These are phyloP conservation scores for Trichoderma simmonsii DNA, from an alignment of 2,329 filamentous ascomycete species.

Conservation along the genomic window DNA sequence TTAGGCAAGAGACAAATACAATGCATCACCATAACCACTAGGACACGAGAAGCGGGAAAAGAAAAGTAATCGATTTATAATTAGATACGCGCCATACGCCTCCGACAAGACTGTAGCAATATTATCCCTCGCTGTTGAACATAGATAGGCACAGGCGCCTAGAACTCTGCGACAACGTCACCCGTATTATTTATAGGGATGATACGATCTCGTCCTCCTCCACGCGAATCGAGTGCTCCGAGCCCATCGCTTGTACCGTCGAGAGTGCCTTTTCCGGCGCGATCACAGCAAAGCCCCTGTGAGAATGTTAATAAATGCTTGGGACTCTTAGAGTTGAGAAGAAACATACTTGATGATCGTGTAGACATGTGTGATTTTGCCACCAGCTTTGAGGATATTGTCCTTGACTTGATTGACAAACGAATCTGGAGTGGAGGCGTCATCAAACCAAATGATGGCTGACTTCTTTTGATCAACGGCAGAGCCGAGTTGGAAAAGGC, in stretches of 20 bases:
- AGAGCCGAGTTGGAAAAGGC: conserved; percentile 56
- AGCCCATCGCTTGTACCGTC: conserved; percentile 60
- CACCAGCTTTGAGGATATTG: conserved; percentile 66
- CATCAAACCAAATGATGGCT: conserved; percentile 75
- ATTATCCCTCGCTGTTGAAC: background rate
- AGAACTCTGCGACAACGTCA: background rate
- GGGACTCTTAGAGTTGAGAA: background rate
- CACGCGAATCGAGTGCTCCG: conserved; percentile 48
- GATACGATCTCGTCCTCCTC: conserved; percentile 74
- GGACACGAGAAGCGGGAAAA: background rate
- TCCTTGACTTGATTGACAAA: conserved; percentile 70
- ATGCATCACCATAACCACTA: background rate
- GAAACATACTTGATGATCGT: conserved; percentile 57
- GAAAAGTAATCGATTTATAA: background rate
- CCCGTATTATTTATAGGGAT: conserved; percentile 26
- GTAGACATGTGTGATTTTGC: conserved; percentile 77
- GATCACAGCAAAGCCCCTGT: conserved; percentile 73
- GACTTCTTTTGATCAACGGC: conserved; percentile 67
- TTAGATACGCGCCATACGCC: background rate
- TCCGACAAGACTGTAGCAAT: background rate
- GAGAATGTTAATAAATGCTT: conserved; percentile 26
- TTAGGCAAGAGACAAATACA: background rate
- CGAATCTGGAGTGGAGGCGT: conserved; percentile 59
- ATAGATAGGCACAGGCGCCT: background rate
- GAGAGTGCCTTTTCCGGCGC: conserved; percentile 68